Percentiles rank a stretch among this genome's conserved stretches.
phyloP scores from a whole-genome alignment of 225 moss, liverwort and hornwort genomes.

The Marchantia polymorpha region DNA sequence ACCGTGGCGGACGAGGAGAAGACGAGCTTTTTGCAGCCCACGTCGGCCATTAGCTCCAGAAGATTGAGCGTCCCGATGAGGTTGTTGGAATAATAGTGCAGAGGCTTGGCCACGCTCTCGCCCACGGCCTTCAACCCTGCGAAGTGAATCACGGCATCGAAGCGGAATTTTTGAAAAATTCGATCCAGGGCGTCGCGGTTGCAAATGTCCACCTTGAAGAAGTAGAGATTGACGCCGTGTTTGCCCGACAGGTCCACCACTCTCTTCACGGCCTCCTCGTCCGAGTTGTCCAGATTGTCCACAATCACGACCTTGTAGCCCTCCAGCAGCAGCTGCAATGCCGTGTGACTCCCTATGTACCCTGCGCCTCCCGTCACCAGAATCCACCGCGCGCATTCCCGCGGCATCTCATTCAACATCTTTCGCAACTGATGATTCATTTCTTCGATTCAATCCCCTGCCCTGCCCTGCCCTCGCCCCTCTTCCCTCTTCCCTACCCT shows the following conservation, averaged over 20 bases:
- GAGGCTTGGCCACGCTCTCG: slow-evolving; percentile 80
- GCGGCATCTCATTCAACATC: slow-evolving; percentile 34
- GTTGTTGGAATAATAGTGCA: slow-evolving; percentile 78
- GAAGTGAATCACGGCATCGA: slow-evolving; percentile 97
- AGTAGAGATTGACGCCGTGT: slow-evolving; percentile 57
- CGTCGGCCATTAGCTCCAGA: slow-evolving; percentile 71
- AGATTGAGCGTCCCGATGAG: slow-evolving; percentile 81
- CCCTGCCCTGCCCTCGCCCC: background rate
- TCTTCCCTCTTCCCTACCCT: background rate
- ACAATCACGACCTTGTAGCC: slow-evolving; percentile 83
- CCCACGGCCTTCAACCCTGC: slow-evolving; percentile 88
- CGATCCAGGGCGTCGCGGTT: slow-evolving; percentile 56
- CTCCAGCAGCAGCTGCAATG: slow-evolving; percentile 74
- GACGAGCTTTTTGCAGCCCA: slow-evolving; percentile 88
- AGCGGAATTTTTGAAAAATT: slow-evolving; percentile 46
- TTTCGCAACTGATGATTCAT: slow-evolving; percentile 34
- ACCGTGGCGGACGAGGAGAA: slow-evolving; percentile 96
- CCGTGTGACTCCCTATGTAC: slow-evolving; percentile 85
- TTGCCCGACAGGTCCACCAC: slow-evolving; percentile 75
- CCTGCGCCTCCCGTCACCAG: slow-evolving; percentile 95
- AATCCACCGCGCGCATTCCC: slow-evolving; percentile 53
- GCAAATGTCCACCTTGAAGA: slow-evolving; percentile 69
- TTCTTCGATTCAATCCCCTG: background rate
- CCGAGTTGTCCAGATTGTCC: slow-evolving; percentile 80
- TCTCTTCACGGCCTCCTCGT: slow-evolving; percentile 71